Conservation (phyloP, 495 filamentous ascomycete genomes). For the Podospora bellae-mahoneyi region DNA sequence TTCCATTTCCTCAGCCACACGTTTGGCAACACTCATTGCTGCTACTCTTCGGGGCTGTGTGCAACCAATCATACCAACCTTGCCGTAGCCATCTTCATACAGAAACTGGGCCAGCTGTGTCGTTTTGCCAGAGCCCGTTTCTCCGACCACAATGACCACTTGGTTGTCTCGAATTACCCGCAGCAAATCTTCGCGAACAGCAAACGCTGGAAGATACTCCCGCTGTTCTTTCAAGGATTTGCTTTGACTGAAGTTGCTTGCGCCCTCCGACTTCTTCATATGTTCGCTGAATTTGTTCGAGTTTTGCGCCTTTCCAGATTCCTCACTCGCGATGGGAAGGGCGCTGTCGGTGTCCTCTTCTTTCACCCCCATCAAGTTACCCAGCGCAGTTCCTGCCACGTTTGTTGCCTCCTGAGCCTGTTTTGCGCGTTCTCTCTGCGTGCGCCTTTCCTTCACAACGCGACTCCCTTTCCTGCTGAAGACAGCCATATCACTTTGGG, state of each 20-base stretch:
- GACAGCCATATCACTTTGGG: constrained; percentile 98
- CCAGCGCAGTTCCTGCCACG: constrained; percentile 83
- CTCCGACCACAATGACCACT: constrained; percentile 92
- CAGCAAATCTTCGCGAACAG: constrained; percentile 91
- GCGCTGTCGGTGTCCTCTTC: constrained; percentile 93
- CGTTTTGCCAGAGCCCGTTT: constrained; percentile 95
- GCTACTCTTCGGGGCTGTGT: constrained; percentile 94
- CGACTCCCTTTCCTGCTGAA: constrained; percentile 95
- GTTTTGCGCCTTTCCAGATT: constrained; percentile 45
- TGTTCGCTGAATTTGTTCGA: constrained; percentile 87
- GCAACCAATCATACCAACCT: constrained; percentile 85
- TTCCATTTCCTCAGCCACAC: constrained; percentile 98
- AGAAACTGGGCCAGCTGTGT: constrained; percentile 96
- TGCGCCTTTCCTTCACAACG: constrained; percentile 84
- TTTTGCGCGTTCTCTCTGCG: constrained; percentile 89
- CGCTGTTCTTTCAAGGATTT: constrained; percentile 89
- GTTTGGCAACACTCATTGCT: constrained; percentile 98
- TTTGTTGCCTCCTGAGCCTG: constrained; percentile 96
- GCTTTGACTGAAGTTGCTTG: constrained; percentile 88
- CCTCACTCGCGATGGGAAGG: constrained; percentile 69
- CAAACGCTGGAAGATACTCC: constrained; percentile 93
- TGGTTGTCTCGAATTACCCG: constrained; percentile 95
- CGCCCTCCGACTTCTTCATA: constrained; percentile 83
- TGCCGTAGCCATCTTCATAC: constrained; percentile 88
- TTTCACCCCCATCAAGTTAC: constrained; percentile 91